These are phyloP conservation scores for Yamadazyma olivae DNA, from an alignment of 805 yeast species.

Conservation along the genomic window DNA sequence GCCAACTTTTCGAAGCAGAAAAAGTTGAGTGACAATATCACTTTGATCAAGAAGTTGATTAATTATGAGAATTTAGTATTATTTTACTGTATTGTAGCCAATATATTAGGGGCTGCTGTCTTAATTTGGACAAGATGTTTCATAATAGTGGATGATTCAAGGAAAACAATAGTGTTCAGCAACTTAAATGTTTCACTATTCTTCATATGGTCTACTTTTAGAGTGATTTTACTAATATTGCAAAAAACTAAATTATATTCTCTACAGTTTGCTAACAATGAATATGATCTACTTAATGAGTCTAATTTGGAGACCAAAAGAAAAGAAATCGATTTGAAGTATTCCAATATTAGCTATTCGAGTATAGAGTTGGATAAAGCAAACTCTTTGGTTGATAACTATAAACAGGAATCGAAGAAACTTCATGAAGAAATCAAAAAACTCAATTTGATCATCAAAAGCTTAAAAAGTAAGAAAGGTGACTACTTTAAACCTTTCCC, in stretches of 20 bases:
- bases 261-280: constrained; percentile 3
- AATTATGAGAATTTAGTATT: constrained; percentile 16
- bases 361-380: not conserved
- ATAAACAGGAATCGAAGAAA: no score
- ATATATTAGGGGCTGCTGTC: constrained; percentile 23
- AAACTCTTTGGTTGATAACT: not conserved
- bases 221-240: constrained; percentile 17
- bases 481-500: constrained; percentile 1
- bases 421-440: no score
- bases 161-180: constrained; percentile 27
- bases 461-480: no score
- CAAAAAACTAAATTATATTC: constrained; percentile 5
- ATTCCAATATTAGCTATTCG: not conserved
- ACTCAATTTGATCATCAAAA: no score
- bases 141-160: constrained; percentile 22
- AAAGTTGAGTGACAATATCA: not conserved
- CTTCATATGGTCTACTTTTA: constrained; percentile 23
- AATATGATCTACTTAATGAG: constrained; percentile 15
- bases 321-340: no score
- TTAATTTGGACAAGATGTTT: constrained; percentile 25
- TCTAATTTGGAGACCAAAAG: no score
- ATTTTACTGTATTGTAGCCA: constrained; percentile 22
- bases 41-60: constrained; percentile 3
- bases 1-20: not conserved
- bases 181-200: constrained; percentile 35